Evolutionary conservation across 768 basidiomycete genomes (phyloP).

Genomic region (Auricularia heimuer): DNA sequence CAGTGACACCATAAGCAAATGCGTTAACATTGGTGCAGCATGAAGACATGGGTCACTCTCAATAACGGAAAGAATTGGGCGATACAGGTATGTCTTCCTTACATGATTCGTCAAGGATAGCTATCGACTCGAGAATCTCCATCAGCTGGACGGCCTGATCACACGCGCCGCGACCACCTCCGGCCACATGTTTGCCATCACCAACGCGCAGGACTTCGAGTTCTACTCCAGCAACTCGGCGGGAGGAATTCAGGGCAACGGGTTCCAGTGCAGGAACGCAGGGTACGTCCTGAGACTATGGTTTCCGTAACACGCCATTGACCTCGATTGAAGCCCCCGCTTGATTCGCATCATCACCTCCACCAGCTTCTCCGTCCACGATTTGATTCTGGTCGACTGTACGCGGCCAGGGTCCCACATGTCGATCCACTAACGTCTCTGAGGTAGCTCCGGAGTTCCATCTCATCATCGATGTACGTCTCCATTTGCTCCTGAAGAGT

Average conservation of each 20-base stretch:
- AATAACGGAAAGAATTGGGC: constrained; percentile 20
- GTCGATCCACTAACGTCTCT: neutral
- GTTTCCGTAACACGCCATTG: no score
- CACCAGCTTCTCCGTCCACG: constrained; percentile 22
- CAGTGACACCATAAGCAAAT: neutral
- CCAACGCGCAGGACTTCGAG: constrained; percentile 23
- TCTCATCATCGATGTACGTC: neutral
- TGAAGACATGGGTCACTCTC: constrained; percentile 22
- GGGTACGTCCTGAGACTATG: constrained; percentile 12
- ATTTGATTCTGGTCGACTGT: constrained; percentile 23
- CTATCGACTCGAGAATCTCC: neutral
- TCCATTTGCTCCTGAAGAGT: constrained; percentile 1
- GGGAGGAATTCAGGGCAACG: constrained; percentile 22
- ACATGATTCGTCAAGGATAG: neutral
- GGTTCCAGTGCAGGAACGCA: constrained; percentile 21
- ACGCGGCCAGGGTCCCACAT: neutral
- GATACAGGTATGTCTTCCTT: constrained; percentile 9
- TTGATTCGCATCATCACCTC: constrained; percentile 13
- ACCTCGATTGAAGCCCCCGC: no score
- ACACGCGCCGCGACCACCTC: constrained; percentile 17
- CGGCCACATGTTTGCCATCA: constrained; percentile 23
- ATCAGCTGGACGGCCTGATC: constrained; percentile 20
- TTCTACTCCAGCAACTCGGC: constrained; percentile 21
- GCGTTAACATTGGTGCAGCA: constrained; percentile 7
- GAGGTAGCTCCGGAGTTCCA: constrained; percentile 4